A percentile compares a stretch with the other conserved stretches of the same genome.
These are phyloP conservation scores for Ceratobasidium sp. DNA, from an alignment of 1,284 basidiomycete species.

Conservation along the genomic window DNA sequence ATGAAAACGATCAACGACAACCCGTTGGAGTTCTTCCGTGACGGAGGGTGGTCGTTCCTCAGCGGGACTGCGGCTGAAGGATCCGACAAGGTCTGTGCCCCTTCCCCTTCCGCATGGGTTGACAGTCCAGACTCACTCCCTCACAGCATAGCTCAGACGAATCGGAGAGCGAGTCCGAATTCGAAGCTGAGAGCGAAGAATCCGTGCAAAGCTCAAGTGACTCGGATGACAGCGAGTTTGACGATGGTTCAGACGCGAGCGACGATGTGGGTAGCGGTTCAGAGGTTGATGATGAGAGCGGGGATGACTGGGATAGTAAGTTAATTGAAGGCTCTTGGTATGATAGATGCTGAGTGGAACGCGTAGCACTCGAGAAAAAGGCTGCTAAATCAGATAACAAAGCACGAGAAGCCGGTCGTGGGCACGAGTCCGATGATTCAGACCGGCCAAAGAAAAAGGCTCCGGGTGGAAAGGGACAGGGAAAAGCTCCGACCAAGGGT, in stretches of 20 bases:
- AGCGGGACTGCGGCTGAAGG: conserved; percentile 67
- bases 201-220: conserved; percentile 58
- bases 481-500: conserved; percentile 28
- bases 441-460: conserved; percentile 71
- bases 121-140: conserved; percentile 13
- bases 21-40: conserved; percentile 94
- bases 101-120: conserved; percentile 11
- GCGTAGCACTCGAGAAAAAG: conserved; percentile 80
- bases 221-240: conserved; percentile 62
- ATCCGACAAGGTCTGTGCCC: conserved; percentile 61
- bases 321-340: neutral
- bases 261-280: conserved; percentile 70
- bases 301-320: conserved; percentile 84
- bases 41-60: conserved; percentile 95
- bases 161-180: conserved; percentile 80
- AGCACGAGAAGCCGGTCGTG: conserved; percentile 59
- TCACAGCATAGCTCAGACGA: conserved; percentile 69
- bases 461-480: neutral
- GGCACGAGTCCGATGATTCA: conserved; percentile 68
- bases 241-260: conserved; percentile 67
- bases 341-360: neutral
- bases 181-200: conserved; percentile 63
- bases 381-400: conserved; percentile 82
- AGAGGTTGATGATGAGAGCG: conserved; percentile 73
- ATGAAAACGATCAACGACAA: conserved; percentile 98